A percentile compares a stretch with the other conserved stretches of the same genome.
phyloP scores from a whole-genome alignment of 1,139 yeast genomes.

The Cylindricascospora bacillispora region DNA sequence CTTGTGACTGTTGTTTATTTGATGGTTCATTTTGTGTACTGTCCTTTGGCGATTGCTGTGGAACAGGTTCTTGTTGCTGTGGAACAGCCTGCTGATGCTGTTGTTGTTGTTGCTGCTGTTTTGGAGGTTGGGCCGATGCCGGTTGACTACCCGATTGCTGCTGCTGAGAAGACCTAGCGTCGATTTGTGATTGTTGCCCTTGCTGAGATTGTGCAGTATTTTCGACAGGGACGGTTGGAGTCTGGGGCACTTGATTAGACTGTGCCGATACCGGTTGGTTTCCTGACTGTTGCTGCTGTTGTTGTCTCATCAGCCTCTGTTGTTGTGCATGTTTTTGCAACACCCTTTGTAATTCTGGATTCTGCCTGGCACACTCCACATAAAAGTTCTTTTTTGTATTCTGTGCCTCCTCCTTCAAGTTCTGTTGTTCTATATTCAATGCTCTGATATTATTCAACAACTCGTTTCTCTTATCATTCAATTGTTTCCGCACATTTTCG shows the following conservation, averaged over 20 bases:
- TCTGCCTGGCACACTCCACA: constrained; percentile 25
- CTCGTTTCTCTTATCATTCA: constrained; percentile 21
- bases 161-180: constrained; percentile 4
- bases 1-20: constrained; percentile 17
- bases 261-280: constrained; percentile 12
- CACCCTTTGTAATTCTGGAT: constrained; percentile 22
- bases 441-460: constrained; percentile 17
- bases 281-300: constrained; percentile 14
- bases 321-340: constrained; percentile 22
- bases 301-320: constrained; percentile 15
- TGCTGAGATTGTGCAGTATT: constrained; percentile 4
- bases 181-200: constrained; percentile 4
- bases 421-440: constrained; percentile 16
- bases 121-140: constrained; percentile 5
- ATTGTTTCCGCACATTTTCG: constrained; percentile 17
- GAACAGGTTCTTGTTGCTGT: constrained; percentile 4
- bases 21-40: constrained; percentile 10
- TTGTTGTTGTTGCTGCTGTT: constrained; percentile 7
- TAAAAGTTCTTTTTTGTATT: constrained; percentile 23
- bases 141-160: constrained; percentile 3
- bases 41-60: constrained; percentile 5
- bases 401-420: constrained; percentile 19
- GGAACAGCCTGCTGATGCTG: too few species aligned
- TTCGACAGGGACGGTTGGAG: constrained; percentile 5
- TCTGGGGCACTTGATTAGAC: constrained; percentile 6